Percentiles rank a stretch among this genome's conserved stretches.
phyloP scores from a whole-genome alignment of 2,329 filamentous ascomycete genomes.

The Truncatella angustata region DNA sequence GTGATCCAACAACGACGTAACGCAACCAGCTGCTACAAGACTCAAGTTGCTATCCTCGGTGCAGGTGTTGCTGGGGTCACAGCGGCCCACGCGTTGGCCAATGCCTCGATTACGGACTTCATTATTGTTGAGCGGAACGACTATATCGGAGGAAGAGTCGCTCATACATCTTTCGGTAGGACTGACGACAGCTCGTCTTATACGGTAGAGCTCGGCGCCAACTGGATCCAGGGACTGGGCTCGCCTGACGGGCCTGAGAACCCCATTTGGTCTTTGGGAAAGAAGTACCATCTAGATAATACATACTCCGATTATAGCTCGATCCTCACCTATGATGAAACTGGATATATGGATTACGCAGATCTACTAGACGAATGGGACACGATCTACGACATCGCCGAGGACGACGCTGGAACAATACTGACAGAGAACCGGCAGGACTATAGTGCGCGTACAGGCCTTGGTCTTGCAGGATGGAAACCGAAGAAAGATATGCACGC shows the following conservation, averaged over 20 bases:
- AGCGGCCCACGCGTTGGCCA: conserved; percentile 60
- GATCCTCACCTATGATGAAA: conserved; percentile 60
- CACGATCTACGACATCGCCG: conserved; percentile 41
- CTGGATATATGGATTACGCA: conserved; percentile 50
- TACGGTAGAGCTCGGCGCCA: conserved; percentile 64
- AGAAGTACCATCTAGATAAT: conserved; percentile 57
- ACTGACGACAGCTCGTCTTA: conserved; percentile 49
- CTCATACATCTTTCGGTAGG: conserved; percentile 55
- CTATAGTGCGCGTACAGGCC: conserved; percentile 53
- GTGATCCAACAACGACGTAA: too few relatives aligned
- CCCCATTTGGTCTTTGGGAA: conserved; percentile 60
- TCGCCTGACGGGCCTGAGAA: conserved; percentile 47
- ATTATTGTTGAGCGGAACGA: conserved; percentile 63
- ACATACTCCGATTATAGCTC: conserved; percentile 57
- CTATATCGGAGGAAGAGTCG: conserved; percentile 60
- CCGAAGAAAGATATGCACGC: conserved; percentile 53
- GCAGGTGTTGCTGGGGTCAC: conserved; percentile 63
- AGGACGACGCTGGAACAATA: conserved; percentile 54
- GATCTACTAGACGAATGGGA: conserved; percentile 50
- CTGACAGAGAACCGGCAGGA: conserved; percentile 61
- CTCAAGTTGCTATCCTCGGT: conserved; percentile 45
- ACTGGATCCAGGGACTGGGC: conserved; percentile 50
- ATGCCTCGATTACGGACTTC: conserved; percentile 62
- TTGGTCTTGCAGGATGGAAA: conserved; percentile 62
- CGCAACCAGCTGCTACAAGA: conserved; percentile 26